Evolutionary conservation across 2,329 filamentous ascomycete species (phyloP), one percentile per base, ranked within the genome.

Genomic region (Neopestalotiopsis clavispora): DNA sequence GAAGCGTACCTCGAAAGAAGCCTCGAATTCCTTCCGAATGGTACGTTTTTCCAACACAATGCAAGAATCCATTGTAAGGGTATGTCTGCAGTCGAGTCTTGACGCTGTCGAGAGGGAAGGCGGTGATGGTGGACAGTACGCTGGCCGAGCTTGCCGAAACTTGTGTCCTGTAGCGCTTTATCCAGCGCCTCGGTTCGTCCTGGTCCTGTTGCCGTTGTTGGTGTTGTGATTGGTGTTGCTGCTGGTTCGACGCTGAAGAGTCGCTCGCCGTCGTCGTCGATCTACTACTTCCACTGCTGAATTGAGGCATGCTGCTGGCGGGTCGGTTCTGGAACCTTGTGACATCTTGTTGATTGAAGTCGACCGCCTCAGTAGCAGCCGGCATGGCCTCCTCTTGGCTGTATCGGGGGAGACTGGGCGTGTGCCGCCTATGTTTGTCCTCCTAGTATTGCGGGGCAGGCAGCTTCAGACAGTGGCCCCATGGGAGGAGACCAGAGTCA

Each of bases 21-120:
- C 94, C 92, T 63, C 86, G 84, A 52, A 91, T 80, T 42, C 91
- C 91, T 82, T 96, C 94, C 5, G 85, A 90, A 69, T 85, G 86
- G 81, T 96, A 96, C 10, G 93, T 95, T 73, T 92, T 87, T 71
- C 85, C 86, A 65, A 94, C 89, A 78, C 93, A 95, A 79, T 94
- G 91, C 77, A 87, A 80, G 80, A 93, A 94, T 73, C 88, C 93
- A 73, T 87, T 86, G 81, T 92, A 95, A 72, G 92, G 90, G 81
- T 96, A 95, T 73, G 92, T 93, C 84, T 97, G 94, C 90, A 96
- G 94, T 76, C 94, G 92, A 68, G 92, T 95, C 85, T 97, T 97
- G 78, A 95, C 91, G 75, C 94, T 95, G 80, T 97, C 94, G 74
- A 97, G 88, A 28, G 94, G 94, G 78, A 95, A 97, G n/a, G 93